Conservation (phyloP, 768 basidiomycete genomes). For the Leccinum boreale region DNA sequence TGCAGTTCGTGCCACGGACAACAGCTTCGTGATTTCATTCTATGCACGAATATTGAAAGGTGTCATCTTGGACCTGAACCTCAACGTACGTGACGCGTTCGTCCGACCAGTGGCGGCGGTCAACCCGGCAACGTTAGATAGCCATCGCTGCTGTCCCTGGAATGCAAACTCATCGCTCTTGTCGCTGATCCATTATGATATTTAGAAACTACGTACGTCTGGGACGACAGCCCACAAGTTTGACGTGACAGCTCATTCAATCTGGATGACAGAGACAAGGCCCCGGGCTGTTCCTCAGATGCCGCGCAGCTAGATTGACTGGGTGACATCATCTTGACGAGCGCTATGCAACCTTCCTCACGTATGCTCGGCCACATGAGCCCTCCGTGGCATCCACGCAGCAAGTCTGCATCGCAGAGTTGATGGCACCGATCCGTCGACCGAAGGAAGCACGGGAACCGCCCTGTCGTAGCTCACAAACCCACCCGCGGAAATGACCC, state of each 20-base stretch:
- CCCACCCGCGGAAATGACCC: constrained; percentile 24
- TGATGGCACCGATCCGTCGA: constrained; percentile 7
- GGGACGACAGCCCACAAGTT: not conserved
- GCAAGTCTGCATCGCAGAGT: constrained; percentile 1
- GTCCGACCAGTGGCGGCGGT: constrained; percentile 20
- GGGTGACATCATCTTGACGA: not conserved
- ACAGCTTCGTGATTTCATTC: constrained; percentile 16
- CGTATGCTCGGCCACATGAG: constrained; percentile 4
- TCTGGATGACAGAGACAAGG: constrained; percentile 2
- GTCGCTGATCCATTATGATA: not conserved
- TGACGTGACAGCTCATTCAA: constrained; percentile 2
- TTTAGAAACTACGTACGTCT: not conserved
- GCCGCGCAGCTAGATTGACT: not conserved
- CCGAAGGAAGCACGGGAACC: constrained; percentile 10
- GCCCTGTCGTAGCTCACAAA: not conserved
- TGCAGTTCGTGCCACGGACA: constrained; percentile 6
- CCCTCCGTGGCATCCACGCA: constrained; percentile 5
- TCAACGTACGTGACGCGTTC: constrained; percentile 4
- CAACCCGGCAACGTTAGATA: constrained; percentile 5
- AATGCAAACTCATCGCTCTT: constrained; percentile 2
- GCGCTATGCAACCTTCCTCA: not conserved
- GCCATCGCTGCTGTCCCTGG: not conserved
- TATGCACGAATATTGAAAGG: not conserved
- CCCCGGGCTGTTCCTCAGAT: not conserved
- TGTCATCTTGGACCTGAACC: constrained; percentile 1